These are phyloP conservation scores for Fagus crenata DNA, from an alignment of 306 rosid species.

Conservation along the genomic window DNA sequence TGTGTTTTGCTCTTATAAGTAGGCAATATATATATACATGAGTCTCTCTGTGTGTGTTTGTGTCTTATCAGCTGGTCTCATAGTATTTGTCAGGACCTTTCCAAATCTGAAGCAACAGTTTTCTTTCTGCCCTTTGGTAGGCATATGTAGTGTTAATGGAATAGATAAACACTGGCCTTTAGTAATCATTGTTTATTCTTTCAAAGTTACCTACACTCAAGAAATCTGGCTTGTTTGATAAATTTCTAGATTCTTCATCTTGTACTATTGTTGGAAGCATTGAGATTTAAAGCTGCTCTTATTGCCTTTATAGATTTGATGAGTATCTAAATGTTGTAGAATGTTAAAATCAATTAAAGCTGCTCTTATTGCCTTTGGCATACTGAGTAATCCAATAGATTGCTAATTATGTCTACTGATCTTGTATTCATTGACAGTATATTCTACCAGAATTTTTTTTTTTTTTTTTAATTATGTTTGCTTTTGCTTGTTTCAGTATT, in stretches of 20 bases:
- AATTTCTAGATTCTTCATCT: neutral
- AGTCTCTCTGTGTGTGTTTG: neutral
- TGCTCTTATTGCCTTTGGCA: neutral
- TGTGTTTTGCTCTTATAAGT: neutral
- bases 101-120: neutral
- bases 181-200: neutral
- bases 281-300: neutral
- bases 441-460: neutral
- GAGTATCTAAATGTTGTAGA: neutral
- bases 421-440: neutral
- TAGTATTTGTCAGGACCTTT: neutral
- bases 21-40: neutral
- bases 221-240: neutral
- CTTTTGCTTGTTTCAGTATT: conserved; percentile 44
- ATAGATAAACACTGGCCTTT: neutral
- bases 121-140: neutral
- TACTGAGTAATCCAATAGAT: neutral
- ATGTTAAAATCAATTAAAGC: neutral
- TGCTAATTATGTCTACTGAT: neutral
- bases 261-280: conserved; percentile 3
- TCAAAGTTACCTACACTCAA: neutral
- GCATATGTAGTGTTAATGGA: neutral
- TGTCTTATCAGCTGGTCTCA: neutral
- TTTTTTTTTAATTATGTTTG: neutral
- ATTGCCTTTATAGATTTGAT: neutral